Base-by-base conservation (phyloP, 768 basidiomycete species). In the Tylopilus felleus region DNA sequence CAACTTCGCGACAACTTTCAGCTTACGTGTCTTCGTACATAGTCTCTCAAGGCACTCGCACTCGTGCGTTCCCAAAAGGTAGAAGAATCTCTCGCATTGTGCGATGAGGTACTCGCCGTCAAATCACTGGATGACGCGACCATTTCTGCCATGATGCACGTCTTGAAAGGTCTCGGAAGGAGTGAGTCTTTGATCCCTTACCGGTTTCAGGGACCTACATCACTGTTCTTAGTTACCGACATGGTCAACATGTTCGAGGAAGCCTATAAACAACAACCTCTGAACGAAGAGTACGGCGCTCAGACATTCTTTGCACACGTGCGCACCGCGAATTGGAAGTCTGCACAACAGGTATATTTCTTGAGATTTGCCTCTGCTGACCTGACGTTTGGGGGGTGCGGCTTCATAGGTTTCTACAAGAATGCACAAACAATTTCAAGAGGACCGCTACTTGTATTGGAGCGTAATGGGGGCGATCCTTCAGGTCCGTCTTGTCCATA, bases 251-350 rank as follows among this genome's bases (percentile, higher is more conserved):
- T 93, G 86, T 93, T 88, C 63, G 92, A 93, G 57, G 85, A 90
- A 46, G 91, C 91, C 2, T 92, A 81, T 74, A 91, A 87, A 69
- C 83, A 85, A 57, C 83, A 88, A 54, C 91, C 91, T 19, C 62
- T 71, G 5, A 92, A 90, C 63, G 92, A 93, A 65, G 91, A 93
- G 56, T 81, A 92, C 9, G 91, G 86, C 21, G 79, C 80, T 22
- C 90, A 93, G 66, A 85, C 88, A 0, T 93, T 93, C 74, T 88
- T 91, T 65, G 90, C 91, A 19, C 88, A 92, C 64, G 82, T 87
- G 31, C 82, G 89, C 55, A 82, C 86, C 29, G 80, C 79, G 16
- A 84, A 88, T 59, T 93, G 92, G 92, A 93, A 92, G 69, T 80
- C 84, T 42, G 90, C 88, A 22, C 92, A 93, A 67, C 85, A 86